These are phyloP conservation scores for Termitomyces sp. DNA, from an alignment of 768 basidiomycete genomes.

Conservation along the genomic window DNA sequence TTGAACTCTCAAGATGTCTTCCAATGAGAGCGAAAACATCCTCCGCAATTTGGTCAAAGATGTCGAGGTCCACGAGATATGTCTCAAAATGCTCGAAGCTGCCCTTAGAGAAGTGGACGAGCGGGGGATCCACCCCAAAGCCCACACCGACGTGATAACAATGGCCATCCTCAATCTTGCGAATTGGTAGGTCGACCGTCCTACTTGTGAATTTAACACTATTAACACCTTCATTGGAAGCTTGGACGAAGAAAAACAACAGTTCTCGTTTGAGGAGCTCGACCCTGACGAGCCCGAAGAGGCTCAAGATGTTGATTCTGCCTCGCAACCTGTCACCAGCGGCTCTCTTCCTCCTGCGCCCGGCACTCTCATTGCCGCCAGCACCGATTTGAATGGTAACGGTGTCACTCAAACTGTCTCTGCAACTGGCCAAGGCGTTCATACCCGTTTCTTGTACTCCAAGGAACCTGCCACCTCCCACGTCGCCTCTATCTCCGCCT, in stretches of 20 bases:
- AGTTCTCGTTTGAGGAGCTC: neutral
- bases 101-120: neutral
- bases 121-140: neutral
- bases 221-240: neutral
- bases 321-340: neutral
- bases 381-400: neutral
- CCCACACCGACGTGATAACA: neutral
- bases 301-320: neutral
- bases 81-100: neutral
- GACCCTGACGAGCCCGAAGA: neutral
- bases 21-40: neutral
- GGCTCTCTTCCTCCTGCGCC: neutral
- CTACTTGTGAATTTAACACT: neutral
- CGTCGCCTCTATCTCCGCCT: neutral
- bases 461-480: neutral
- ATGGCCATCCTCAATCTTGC: neutral
- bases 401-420: neutral
- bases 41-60: neutral
- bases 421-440: neutral
- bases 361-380: neutral
- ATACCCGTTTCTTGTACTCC: neutral
- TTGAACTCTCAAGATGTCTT: neutral
- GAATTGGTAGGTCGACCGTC: neutral
- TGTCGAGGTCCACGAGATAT: neutral
- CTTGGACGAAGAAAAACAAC: neutral